phyloP scores from a whole-genome alignment of 176 grass and related monocot genomes.

The Urochloa ruziziensis region DNA sequence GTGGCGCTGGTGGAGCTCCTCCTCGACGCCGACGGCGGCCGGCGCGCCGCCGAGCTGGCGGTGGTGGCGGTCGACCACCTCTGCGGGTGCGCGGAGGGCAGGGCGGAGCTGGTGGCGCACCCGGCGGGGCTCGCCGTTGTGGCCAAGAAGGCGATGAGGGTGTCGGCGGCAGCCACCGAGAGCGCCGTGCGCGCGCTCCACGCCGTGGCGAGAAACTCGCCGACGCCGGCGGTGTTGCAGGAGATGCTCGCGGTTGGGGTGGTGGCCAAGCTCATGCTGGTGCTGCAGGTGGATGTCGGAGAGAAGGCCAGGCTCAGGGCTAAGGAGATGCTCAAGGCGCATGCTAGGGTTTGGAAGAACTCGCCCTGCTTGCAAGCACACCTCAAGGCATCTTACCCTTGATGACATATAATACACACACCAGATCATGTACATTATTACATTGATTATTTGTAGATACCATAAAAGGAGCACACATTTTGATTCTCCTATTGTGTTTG shows the following conservation, averaged over 20 bases:
- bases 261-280: conserved; percentile 60
- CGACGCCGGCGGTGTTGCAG: conserved; percentile 49
- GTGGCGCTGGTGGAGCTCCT: conserved; percentile 56
- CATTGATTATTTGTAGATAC: neutral
- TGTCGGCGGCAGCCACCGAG: conserved; percentile 46
- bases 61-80: conserved; percentile 64
- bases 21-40: conserved; percentile 40
- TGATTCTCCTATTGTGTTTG: neutral
- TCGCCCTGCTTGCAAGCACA: conserved; percentile 62
- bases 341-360: conserved; percentile 79
- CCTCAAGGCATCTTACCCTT: conserved; percentile 51
- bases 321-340: conserved; percentile 61
- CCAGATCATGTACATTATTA: neutral
- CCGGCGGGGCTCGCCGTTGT: conserved; percentile 70
- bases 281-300: conserved; percentile 50
- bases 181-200: conserved; percentile 60
- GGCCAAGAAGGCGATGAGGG: conserved; percentile 64
- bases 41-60: conserved; percentile 42
- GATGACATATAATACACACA: neutral
- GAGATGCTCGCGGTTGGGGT: conserved; percentile 79
- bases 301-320: conserved; percentile 46
- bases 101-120: conserved; percentile 59
- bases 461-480: conserved; percentile 6
- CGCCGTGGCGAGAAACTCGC: conserved; percentile 47
- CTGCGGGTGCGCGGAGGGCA: conserved; percentile 73